These are phyloP conservation scores for Trichoderma pleuroti DNA, from an alignment of 2,329 filamentous ascomycete genomes.

Conservation along the genomic window DNA sequence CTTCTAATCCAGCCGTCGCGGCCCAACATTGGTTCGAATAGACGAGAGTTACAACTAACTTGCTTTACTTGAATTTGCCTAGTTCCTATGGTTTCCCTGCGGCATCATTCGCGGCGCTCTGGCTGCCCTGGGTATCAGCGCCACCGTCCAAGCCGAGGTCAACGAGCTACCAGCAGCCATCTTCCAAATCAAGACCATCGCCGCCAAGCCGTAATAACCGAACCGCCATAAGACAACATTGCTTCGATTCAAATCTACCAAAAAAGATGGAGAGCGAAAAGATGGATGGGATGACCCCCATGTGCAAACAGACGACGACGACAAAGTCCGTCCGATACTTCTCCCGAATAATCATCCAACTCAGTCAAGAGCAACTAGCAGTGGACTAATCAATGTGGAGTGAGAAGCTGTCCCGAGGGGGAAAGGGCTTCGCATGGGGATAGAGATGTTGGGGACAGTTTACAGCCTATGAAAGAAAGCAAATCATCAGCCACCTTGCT, in stretches of 20 bases:
- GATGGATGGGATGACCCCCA: background rate
- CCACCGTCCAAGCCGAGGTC: conserved; percentile 87
- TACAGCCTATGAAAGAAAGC: conserved; percentile 37
- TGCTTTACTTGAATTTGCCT: conserved; percentile 20
- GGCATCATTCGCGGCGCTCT: conserved; percentile 89
- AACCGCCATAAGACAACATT: background rate
- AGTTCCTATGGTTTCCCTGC: conserved; percentile 95
- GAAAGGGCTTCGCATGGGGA: background rate
- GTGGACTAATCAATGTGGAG: background rate
- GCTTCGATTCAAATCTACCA: background rate
- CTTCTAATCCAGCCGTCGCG: background rate
- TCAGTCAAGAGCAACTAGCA: background rate
- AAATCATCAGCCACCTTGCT: conserved; percentile 36
- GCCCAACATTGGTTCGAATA: background rate
- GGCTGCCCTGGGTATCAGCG: conserved; percentile 84
- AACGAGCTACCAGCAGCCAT: conserved; percentile 82
- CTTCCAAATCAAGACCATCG: conserved; percentile 90
- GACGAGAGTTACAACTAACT: background rate
- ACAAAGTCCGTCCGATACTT: background rate
- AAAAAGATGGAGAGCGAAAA: background rate
- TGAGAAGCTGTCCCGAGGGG: background rate
- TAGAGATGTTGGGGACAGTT: conserved; percentile 23
- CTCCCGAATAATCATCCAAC: background rate
- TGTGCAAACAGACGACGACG: background rate
- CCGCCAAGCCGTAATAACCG: conserved; percentile 40